These are phyloP conservation scores for Globisporangium acanthophoron DNA, from an alignment of 352 stramenopile species.

Conservation along the genomic window DNA sequence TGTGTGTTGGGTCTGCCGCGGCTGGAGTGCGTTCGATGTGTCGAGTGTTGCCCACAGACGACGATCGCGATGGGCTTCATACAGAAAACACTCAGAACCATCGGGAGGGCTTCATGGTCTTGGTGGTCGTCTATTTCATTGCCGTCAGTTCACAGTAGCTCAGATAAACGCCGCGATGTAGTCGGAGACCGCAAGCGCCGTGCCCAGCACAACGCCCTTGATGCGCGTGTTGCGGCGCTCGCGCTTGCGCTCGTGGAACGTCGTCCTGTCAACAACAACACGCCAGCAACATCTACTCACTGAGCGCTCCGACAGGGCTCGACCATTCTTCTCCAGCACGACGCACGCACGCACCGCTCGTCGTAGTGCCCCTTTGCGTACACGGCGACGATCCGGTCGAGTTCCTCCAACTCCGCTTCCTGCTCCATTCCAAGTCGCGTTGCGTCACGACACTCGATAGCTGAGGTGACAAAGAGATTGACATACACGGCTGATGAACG, in stretches of 20 bases:
- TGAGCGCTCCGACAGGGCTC: background rate
- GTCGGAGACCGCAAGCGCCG: constrained; percentile 45
- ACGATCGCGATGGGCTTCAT: too few relatives aligned
- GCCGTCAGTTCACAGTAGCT: background rate
- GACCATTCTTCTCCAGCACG: background rate
- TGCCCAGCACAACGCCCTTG: constrained; percentile 45
- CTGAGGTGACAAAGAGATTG: too few relatives aligned
- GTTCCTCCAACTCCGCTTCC: constrained; percentile 54
- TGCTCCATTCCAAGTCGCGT: constrained; percentile 2
- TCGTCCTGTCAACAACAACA: constrained; percentile 28
- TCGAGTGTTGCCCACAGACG: too few relatives aligned
- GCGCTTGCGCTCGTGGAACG: constrained; percentile 50
- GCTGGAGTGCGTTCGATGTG: too few relatives aligned
- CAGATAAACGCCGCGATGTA: constrained; percentile 42
- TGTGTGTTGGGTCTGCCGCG: too few relatives aligned
- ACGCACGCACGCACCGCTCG: constrained; percentile 29
- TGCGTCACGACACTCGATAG: background rate
- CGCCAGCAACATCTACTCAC: background rate
- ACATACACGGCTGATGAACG: background rate
- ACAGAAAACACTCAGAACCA: too few relatives aligned
- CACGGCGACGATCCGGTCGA: constrained; percentile 49
- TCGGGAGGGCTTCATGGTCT: too few relatives aligned
- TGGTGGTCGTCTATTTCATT: background rate
- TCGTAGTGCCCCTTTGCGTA: constrained; percentile 73
- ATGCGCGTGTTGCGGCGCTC: constrained; percentile 47